Base-by-base conservation (phyloP, 2,329 filamentous ascomycete species). In the Byssochlamys sp. region DNA sequence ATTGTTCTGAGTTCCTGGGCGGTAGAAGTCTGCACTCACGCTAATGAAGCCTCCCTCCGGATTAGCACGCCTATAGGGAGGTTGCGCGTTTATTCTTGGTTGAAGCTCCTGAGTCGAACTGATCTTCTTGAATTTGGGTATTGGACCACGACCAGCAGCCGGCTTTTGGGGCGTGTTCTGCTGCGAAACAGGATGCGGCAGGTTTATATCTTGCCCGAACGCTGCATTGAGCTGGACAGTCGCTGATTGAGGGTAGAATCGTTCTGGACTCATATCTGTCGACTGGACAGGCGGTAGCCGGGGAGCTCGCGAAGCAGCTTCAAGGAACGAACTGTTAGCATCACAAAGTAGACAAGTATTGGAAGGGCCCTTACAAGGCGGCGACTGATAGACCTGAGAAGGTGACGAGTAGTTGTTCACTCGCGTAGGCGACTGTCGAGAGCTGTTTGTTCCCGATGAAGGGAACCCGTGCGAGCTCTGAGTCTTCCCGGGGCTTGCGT, bases 21-120 rank as follows among this genome's bases (percentile, higher is more conserved):
- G 25, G 39, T 49, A 58, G 29, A 51, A 52, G 27, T 52, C 29
- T 19, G 29, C 35, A 75, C 89, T 76, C 81, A 95, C 90, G 73
- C 94, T 97, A 72, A 99, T 96, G 71, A 99, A 99, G 53, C 94
- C 94, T 55, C 94, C 94, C 71, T 99, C 94, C 1, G 94, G 94
- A 66, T 96, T 95, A 57, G 94, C 94, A 75, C 94, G 85, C 66
- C 94, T 84, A 71, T 95, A 97, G 1, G 90, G 84, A 56, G 94
- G 94, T 71, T 99, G 94, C 24, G 84, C 70, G 73, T 92, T 96
- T 71, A 94, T 85, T 70, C 87, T 89, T 50, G 91, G 90, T 60
- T 87, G 84, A 66, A 99, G 75, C 59, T 97, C 91, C 56, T 83
- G 78, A 27, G 85, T 77, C 27, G 84, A 84, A 60, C 86, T 81